Conservation (phyloP, 1,139 yeast species). For the Blastobotrys buckinghamii region DNA sequence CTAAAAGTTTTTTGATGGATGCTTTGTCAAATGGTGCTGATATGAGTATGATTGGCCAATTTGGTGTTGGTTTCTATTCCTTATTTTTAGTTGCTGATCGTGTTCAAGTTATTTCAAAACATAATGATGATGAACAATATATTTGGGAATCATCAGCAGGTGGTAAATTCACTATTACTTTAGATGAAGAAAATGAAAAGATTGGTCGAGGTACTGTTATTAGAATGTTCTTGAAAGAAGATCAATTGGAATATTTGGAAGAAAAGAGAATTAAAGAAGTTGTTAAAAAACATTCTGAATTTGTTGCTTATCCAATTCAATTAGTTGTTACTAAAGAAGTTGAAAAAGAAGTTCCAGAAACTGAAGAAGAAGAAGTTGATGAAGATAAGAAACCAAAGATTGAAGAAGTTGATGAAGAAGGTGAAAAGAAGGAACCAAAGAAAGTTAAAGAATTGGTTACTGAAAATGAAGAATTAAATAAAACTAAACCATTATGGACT, state of each 20-base stretch:
- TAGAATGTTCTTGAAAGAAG: conserved; percentile 97
- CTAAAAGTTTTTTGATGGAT: conserved; percentile 95
- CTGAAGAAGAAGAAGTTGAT: conserved; percentile 55
- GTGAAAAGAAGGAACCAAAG: conserved; percentile 63
- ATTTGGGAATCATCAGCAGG: conserved; percentile 99
- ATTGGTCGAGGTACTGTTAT: conserved; percentile 93
- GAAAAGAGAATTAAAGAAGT: conserved; percentile 99
- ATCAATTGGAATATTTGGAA: conserved; percentile 97
- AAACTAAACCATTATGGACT: conserved; percentile 99
- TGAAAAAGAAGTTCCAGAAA: conserved; percentile 88
- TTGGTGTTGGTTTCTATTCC: conserved; percentile 99
- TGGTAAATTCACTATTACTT: conserved; percentile 95
- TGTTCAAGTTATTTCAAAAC: conserved; percentile 97
- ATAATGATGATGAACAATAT: conserved; percentile 99
- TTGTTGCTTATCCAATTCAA: conserved; percentile 98
- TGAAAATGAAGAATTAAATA: conserved; percentile 96
- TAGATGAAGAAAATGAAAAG: conserved; percentile 77
- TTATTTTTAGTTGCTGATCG: conserved; percentile 98
- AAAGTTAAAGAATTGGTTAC: conserved; percentile 81
- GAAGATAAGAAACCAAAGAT: conserved; percentile 62
- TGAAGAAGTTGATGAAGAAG: conserved; percentile 66
- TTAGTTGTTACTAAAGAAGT: conserved; percentile 98
- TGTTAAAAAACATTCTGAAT: conserved; percentile 99
- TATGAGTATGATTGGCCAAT: conserved; percentile 99
- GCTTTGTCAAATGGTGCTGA: conserved; percentile 99